Conservation (phyloP, 257 asterid genomes). For the Solanum medicagineum region DNA sequence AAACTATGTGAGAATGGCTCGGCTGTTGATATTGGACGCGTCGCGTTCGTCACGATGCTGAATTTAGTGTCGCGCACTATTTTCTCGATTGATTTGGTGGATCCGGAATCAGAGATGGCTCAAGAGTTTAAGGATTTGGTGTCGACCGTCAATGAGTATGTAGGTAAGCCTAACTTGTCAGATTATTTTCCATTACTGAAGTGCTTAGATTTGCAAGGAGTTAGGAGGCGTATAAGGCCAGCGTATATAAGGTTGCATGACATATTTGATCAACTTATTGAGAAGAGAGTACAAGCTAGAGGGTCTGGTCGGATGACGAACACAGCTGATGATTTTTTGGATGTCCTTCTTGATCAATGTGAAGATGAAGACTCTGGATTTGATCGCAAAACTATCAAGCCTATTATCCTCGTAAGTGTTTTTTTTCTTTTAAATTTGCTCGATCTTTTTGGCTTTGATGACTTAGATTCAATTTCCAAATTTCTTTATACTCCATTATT, state of each 20-base stretch:
- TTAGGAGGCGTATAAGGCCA: background rate
- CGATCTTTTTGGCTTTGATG: no score
- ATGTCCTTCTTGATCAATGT: background rate
- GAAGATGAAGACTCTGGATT: background rate
- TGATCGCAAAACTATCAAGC: constrained; percentile 1
- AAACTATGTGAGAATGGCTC: background rate
- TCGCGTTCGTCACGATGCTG: background rate
- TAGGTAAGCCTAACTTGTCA: no score
- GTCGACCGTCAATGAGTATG: no score
- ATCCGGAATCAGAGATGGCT: no score
- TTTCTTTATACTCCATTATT: no score
- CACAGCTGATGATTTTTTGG: background rate
- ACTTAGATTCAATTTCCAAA: no score
- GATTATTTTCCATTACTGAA: background rate
- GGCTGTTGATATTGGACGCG: background rate
- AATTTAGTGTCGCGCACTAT: background rate
- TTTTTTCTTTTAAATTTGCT: background rate
- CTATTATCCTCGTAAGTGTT: background rate
- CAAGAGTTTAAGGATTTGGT: background rate
- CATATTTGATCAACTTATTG: background rate
- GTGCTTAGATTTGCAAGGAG: background rate
- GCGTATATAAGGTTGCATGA: background rate
- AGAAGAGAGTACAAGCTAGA: background rate
- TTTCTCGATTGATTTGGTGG: no score
- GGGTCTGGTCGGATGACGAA: background rate